phyloP scores from a whole-genome alignment of 371 early-diverging fungal genomes.

The Cladochytrium tenue region DNA sequence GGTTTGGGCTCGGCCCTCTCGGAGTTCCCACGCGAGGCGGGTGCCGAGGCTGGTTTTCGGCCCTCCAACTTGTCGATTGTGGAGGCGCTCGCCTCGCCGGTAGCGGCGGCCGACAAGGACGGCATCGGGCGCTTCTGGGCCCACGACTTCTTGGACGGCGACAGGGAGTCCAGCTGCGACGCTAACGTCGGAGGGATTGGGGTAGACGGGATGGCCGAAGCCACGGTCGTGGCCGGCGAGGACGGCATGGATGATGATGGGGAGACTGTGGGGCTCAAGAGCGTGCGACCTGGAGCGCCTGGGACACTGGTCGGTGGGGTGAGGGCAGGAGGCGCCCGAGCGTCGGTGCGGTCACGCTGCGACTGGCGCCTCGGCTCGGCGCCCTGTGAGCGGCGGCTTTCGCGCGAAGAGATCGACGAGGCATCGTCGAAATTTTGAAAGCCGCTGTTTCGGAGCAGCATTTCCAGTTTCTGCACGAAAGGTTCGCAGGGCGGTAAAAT shows the following conservation, averaged over 20 bases:
- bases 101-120: neutral
- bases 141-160: neutral
- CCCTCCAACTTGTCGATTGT: neutral
- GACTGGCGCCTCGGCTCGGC: neutral
- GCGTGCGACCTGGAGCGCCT: neutral
- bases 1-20: neutral
- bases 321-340: neutral
- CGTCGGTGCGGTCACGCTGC: neutral
- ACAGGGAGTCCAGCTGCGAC: neutral
- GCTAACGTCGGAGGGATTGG: neutral
- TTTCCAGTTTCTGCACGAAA: neutral
- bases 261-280: no score
- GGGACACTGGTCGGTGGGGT: neutral
- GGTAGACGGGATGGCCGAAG: no score
- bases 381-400: neutral
- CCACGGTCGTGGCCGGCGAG: neutral
- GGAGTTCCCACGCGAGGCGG: neutral
- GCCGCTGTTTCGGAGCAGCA: neutral
- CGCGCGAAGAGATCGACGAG: no score
- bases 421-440: no score
- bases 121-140: neutral
- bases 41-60: neutral
- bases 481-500: no score
- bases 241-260: neutral
- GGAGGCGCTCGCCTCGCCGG: neutral